Evolutionary conservation across 2,329 filamentous ascomycete species (phyloP).

Genomic region (Fusarium begoniae): DNA sequence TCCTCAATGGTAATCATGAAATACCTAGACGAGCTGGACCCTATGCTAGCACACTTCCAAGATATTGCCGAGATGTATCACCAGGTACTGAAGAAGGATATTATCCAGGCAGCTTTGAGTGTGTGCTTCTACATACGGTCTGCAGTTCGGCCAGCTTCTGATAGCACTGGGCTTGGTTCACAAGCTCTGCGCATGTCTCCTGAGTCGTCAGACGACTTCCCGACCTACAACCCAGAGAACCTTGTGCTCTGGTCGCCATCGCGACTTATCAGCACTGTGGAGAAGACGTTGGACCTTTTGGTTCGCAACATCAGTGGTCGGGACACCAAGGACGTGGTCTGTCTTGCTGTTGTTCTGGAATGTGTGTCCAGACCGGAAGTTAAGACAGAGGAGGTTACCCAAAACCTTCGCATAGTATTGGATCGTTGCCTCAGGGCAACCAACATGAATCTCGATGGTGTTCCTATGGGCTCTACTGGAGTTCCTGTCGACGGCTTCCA

Average conservation of each 20-base stretch:
- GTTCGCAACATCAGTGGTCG: constrained; percentile 58
- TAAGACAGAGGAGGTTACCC: constrained; percentile 53
- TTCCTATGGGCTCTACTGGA: constrained; percentile 25
- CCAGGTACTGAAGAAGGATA: constrained; percentile 62
- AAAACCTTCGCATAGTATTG: constrained; percentile 53
- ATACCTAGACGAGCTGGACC: constrained; percentile 64
- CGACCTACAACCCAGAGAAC: constrained; percentile 47
- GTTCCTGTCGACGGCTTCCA: constrained; percentile 31
- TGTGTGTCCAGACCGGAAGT: constrained; percentile 55
- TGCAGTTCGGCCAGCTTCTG: constrained; percentile 43
- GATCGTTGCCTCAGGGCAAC: constrained; percentile 57
- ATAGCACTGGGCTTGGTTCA: constrained; percentile 44
- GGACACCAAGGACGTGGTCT: constrained; percentile 61
- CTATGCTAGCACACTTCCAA: constrained; percentile 55
- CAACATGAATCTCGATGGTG: constrained; percentile 53
- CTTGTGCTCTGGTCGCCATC: constrained; percentile 54
- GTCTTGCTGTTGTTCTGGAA: constrained; percentile 58
- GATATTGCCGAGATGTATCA: constrained; percentile 63
- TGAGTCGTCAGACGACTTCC: constrained; percentile 48
- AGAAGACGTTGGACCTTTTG: constrained; percentile 58
- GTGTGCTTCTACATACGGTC: constrained; percentile 63
- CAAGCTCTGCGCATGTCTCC: constrained; percentile 48
- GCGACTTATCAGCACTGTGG: constrained; percentile 55
- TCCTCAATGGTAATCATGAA: constrained; percentile 65
- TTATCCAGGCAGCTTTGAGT: constrained; percentile 64